Percentiles rank a stretch among this genome's conserved stretches.
Conservation (phyloP, 192 early-diverging fungal species). For the Linnemannia hyalina region DNA sequence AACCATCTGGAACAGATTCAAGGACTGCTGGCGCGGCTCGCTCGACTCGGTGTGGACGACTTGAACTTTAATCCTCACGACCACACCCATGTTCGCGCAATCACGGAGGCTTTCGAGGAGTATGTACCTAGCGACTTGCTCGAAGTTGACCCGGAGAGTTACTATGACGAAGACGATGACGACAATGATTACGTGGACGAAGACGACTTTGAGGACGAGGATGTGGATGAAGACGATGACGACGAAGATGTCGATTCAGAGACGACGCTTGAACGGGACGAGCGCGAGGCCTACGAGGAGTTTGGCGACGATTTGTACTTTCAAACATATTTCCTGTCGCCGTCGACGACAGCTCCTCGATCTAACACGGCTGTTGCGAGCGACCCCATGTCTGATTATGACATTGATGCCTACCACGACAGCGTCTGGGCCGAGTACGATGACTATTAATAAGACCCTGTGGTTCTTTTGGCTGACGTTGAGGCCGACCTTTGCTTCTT, state of each 20-base stretch:
- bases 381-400: not conserved
- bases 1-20: not conserved
- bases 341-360: not conserved
- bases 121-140: not conserved
- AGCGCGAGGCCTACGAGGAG: conserved; percentile 16
- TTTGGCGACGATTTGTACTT: not conserved
- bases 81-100: not conserved
- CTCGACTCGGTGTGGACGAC: not conserved
- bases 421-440: not conserved
- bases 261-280: not conserved
- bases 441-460: not conserved
- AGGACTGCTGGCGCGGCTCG: not conserved
- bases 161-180: not conserved
- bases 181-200: conserved; percentile 24
- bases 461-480: not conserved
- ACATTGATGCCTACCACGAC: not conserved
- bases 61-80: not conserved
- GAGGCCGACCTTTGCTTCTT: not conserved
- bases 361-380: not conserved
- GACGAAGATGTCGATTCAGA: conserved; percentile 6
- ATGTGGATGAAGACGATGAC: not conserved
- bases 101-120: not conserved
- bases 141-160: conserved; percentile 11
- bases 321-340: not conserved
- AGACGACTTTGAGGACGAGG: conserved; percentile 6